Base-by-base conservation (phyloP, 1,139 yeast species). In the Nematodospora anomalae region DNA sequence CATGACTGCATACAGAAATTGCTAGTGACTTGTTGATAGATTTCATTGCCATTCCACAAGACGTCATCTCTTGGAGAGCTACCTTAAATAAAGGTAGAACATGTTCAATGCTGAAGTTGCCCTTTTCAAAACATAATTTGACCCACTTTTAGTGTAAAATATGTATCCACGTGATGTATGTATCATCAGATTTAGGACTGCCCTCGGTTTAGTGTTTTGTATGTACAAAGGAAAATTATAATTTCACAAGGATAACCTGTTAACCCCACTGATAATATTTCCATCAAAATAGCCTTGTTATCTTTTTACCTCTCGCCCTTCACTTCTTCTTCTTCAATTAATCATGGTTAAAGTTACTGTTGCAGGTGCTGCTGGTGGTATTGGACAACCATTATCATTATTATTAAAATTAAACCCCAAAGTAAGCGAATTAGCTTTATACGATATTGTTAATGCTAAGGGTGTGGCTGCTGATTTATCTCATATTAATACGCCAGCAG, bases 301-400 rank as follows among this genome's bases (percentile, higher is more conserved):
- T n/a, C n/a, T n/a, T n/a, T n/a, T n/a, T n/a, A n/a, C n/a, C n/a
- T n/a, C n/a, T n/a, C n/a, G n/a, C n/a, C n/a, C n/a, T n/a, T 8
- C 6, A 18, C 21, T 18, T 18, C 8, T 12, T 31, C 10, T 4
- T 26, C 11, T 20, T 24, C 6, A 8, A n/a, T 6, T 28, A 32
- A 29, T 11, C 27, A 76, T 72, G 78, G 79, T 79, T 38, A 81
- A 81, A 66, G 88, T 80, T 42, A 75, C 88, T 38, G 84, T 83
- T 44, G 71, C 83, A 49, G 89, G 90, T 45, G 89, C 89, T 32
- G 84, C 88, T 34, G 89, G 90, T 46, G 90, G 90, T 46, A 82
- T 83, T 53, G 90, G 90, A 32, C 89, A 82, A 58, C 88, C 89
- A 26, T 67, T 83, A 32, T 82, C 89, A 2, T 64, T 83, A 38